Evolutionary conservation across 768 basidiomycete genomes (phyloP), one percentile per base, ranked within the genome.

Genomic region (Mycena haematopus): DNA sequence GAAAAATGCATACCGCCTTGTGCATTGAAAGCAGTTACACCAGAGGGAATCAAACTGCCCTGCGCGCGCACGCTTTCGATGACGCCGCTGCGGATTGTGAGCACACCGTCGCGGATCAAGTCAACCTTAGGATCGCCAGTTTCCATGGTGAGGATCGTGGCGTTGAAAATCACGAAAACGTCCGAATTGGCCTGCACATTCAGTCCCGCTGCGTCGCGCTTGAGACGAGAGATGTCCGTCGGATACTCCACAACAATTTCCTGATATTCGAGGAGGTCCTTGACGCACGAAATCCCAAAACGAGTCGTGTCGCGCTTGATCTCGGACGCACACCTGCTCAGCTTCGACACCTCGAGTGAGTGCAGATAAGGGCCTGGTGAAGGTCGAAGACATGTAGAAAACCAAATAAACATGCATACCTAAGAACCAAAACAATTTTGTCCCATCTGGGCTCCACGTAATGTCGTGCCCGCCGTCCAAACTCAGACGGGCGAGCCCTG

Each of bases 381-480:
- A 7, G 24, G n/a, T 44, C 35, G 25, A 50, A 52, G 54, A 36
- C 31, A 10, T 24, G 22, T 15, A 33, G 35, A 14, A 2, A 47
- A 33, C 10, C 17, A 52, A 24, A 51, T 36, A 13, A 44, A 64
- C 25, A 54, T 24, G 58, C 79, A 47, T 70, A 89, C 90, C 90
- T 31, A 92, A 79, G 73, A 92, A 83, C 90, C 90, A 92, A 64
- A 90, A 89, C 35, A 91, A 58, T 33, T 77, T 85, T 56, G 79
- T 83, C 19, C 90, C 90, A 70, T 91, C 86, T 13, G 80, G 69
- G 35, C 84, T 88, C 77, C 84, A 87, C 2, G 84, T 79, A 38
- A 91, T 71, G 69, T 88, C 87, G 67, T 92, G 90, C 0, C 89
- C 90, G 19, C 90, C 90, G 71, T 91, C 89, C 65, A 89, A 68